A percentile compares a stretch with the other conserved stretches of the same genome.
Evolutionary conservation across 1,284 basidiomycete genomes (phyloP).

Genomic region (Cronartium quercuum): DNA sequence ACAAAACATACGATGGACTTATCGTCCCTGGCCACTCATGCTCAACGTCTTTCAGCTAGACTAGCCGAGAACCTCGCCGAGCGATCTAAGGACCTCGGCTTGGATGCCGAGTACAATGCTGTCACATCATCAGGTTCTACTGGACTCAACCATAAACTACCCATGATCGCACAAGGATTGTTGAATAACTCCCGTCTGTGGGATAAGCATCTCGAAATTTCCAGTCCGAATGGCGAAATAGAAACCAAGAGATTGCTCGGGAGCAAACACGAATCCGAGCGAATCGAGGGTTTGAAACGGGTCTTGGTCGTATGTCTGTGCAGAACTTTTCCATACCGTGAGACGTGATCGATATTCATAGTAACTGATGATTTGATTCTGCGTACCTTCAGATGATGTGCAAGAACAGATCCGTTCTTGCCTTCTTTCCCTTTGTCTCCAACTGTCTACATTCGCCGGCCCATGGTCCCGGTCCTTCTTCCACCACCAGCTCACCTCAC

Average conservation of each 20-base stretch:
- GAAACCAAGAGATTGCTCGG: conserved; percentile 78
- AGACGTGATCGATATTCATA: not conserved
- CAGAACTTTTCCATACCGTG: not conserved
- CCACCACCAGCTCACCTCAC: conserved; percentile 89
- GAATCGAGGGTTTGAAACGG: conserved; percentile 85
- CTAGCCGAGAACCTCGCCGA: conserved; percentile 33
- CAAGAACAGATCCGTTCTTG: conserved; percentile 30
- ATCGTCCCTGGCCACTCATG: conserved; percentile 30
- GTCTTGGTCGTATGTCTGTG: conserved; percentile 65
- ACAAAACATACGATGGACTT: conserved; percentile 17
- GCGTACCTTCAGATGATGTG: conserved; percentile 29
- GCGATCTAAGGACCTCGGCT: conserved; percentile 31
- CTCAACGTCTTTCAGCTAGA: conserved; percentile 33
- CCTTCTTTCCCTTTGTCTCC: conserved; percentile 5
- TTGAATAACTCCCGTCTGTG: conserved; percentile 13
- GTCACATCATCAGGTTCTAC: conserved; percentile 11
- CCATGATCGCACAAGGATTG: conserved; percentile 30
- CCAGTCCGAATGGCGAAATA: conserved; percentile 39
- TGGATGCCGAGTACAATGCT: conserved; percentile 30
- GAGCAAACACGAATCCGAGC: conserved; percentile 75
- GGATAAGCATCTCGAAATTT: conserved; percentile 19
- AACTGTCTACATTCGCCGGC: conserved; percentile 28
- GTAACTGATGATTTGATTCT: not conserved
- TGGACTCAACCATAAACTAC: conserved; percentile 21
- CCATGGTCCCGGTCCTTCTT: conserved; percentile 61